These are phyloP conservation scores for Beverwykella pulmonaria DNA, from an alignment of 495 filamentous ascomycete species.

Conservation along the genomic window DNA sequence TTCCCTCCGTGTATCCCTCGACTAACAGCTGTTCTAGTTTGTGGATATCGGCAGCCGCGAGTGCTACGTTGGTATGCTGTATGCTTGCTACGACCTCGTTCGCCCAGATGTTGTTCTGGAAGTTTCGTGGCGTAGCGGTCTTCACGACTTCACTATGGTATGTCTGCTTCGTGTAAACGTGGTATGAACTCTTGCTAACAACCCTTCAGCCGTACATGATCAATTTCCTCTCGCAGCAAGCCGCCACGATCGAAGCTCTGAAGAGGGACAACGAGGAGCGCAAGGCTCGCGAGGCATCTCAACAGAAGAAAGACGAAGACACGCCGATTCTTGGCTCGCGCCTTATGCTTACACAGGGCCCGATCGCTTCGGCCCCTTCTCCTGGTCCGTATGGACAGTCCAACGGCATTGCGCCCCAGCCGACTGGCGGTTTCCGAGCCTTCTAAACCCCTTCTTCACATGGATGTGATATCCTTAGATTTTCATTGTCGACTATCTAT, in stretches of 20 bases:
- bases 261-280: constrained; percentile 98
- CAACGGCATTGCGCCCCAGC: constrained; percentile 49
- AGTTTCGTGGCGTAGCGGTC: constrained; percentile 93
- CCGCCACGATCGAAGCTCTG: constrained; percentile 76
- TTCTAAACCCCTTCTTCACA: constrained; percentile 37
- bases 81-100: constrained; percentile 97
- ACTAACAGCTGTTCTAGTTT: constrained; percentile 64
- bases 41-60: constrained; percentile 98
- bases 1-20: neutral
- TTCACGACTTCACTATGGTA: constrained; percentile 94
- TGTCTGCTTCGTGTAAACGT: constrained; percentile 8
- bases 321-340: constrained; percentile 89
- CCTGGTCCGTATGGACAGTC: constrained; percentile 47
- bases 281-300: constrained; percentile 81
- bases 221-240: constrained; percentile 91
- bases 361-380: constrained; percentile 59
- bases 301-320: constrained; percentile 87
- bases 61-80: constrained; percentile 99
- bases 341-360: constrained; percentile 98
- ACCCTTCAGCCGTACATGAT: constrained; percentile 82
- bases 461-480: neutral
- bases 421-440: constrained; percentile 44
- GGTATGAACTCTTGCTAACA: constrained; percentile 27
- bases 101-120: constrained; percentile 90
- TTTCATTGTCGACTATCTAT: neutral